phyloP scores from a whole-genome alignment of 1,284 basidiomycete genomes.

The Moniliophthora roreri region DNA sequence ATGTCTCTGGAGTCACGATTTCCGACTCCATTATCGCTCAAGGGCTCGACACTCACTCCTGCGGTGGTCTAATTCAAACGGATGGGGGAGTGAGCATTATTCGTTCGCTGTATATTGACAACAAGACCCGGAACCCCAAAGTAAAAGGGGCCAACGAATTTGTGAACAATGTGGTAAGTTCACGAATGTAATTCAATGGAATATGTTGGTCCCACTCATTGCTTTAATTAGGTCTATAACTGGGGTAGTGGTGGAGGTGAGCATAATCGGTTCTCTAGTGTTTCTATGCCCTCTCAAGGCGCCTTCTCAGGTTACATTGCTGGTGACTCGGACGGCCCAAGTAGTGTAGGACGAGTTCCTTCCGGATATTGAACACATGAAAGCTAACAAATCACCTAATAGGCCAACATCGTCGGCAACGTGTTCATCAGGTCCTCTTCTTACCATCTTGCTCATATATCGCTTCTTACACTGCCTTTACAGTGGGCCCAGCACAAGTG shows the following conservation, averaged over 20 bases:
- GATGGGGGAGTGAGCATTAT: conserved; percentile 37
- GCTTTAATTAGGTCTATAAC: conserved; percentile 30
- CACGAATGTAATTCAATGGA: neutral
- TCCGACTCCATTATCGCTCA: conserved; percentile 37
- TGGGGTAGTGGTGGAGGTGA: conserved; percentile 31
- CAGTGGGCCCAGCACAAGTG: conserved; percentile 27
- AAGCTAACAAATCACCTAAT: no score
- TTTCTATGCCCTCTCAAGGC: no score
- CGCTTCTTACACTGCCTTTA: neutral
- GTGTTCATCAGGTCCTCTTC: conserved; percentile 31
- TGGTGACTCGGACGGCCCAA: conserved; percentile 33
- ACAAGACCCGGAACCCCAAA: conserved; percentile 38
- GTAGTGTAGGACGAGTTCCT: no score
- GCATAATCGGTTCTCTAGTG: neutral
- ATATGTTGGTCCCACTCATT: neutral
- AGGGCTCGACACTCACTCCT: conserved; percentile 36
- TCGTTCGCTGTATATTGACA: conserved; percentile 36
- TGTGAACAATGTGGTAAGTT: conserved; percentile 34
- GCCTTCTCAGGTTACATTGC: conserved; percentile 29
- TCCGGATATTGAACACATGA: no score
- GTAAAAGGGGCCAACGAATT: conserved; percentile 39
- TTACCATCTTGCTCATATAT: neutral
- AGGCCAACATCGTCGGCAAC: conserved; percentile 36
- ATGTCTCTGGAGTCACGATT: conserved; percentile 36
- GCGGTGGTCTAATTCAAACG: conserved; percentile 37